phyloP scores from a whole-genome alignment of 2,329 filamentous ascomycete genomes.

The Colletotrichum sp. region DNA sequence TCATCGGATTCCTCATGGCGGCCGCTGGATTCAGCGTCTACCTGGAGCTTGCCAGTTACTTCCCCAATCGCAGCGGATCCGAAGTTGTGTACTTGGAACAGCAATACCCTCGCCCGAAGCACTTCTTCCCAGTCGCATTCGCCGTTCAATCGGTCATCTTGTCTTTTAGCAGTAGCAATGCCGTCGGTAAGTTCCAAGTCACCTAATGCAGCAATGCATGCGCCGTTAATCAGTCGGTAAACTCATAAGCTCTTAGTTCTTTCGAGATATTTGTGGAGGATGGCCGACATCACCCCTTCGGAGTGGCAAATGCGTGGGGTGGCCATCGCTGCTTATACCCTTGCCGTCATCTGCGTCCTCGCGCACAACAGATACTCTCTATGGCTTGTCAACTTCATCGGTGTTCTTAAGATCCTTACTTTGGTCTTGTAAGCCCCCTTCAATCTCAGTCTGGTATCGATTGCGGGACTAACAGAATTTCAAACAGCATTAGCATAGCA shows the following conservation, averaged over 20 bases:
- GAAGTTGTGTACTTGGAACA: constrained; percentile 75
- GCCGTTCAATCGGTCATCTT: constrained; percentile 68
- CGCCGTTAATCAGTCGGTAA: background rate
- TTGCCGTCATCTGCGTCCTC: constrained; percentile 58
- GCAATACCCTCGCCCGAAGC: constrained; percentile 67
- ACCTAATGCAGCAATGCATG: background rate
- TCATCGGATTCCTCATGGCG: constrained; percentile 65
- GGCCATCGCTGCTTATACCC: constrained; percentile 66
- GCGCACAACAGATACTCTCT: constrained; percentile 64
- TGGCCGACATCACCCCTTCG: constrained; percentile 53
- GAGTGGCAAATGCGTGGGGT: constrained; percentile 73
- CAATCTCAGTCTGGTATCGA: background rate
- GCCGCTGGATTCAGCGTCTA: constrained; percentile 62
- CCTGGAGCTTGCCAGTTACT: constrained; percentile 68
- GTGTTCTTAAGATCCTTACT: constrained; percentile 64
- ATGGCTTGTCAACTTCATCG: constrained; percentile 60
- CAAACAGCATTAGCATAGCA: constrained; percentile 53
- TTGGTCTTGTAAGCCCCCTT: constrained; percentile 52
- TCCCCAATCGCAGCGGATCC: constrained; percentile 69
- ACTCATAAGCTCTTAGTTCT: constrained; percentile 46
- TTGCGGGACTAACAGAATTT: background rate
- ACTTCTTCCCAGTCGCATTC: constrained; percentile 69
- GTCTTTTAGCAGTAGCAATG: constrained; percentile 71
- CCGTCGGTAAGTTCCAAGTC: constrained; percentile 46
- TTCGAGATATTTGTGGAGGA: constrained; percentile 67